These are phyloP conservation scores for Linum usitatissimum DNA, from an alignment of 345 rosid genomes.

Conservation along the genomic window DNA sequence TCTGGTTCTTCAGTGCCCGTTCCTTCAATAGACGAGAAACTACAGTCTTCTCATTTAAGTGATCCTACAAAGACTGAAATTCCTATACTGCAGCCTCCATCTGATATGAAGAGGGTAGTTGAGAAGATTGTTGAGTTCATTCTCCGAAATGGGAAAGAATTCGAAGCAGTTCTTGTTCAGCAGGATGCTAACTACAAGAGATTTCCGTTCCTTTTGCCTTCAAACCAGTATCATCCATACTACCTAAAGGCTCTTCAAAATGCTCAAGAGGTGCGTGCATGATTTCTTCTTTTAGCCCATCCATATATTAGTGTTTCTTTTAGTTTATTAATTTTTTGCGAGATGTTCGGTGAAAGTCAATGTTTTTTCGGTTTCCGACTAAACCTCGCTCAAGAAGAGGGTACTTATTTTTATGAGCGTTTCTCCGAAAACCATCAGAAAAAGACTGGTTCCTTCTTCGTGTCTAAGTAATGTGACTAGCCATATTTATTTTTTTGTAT, in stretches of 20 bases:
- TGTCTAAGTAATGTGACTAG: neutral
- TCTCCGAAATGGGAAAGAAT: slow-evolving; percentile 64
- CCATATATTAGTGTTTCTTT: neutral
- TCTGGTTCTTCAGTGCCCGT: slow-evolving; percentile 16
- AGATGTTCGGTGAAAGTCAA: neutral
- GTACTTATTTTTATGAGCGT: neutral
- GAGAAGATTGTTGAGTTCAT: slow-evolving; percentile 93
- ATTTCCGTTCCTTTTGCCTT: slow-evolving; percentile 73
- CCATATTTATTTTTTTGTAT: neutral
- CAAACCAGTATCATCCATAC: slow-evolving; percentile 55
- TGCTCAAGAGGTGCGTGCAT: slow-evolving; percentile 55
- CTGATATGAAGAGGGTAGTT: slow-evolving; percentile 70
- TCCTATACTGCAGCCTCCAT: slow-evolving; percentile 67
- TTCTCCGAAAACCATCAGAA: neutral
- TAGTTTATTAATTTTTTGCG: too few species aligned
- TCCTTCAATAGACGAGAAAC: slow-evolving; percentile 25
- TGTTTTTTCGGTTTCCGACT: neutral
- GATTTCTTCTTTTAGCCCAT: neutral
- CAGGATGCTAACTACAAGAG: slow-evolving; percentile 76
- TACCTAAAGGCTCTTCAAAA: slow-evolving; percentile 55
- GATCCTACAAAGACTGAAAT: slow-evolving; percentile 31
- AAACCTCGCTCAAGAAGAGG: neutral
- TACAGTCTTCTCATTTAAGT: slow-evolving; percentile 25
- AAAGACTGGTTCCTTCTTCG: neutral
- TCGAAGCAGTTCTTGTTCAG: slow-evolving; percentile 72